A percentile compares a stretch with the other conserved stretches of the same genome.
phyloP scores from a whole-genome alignment of 129 eudicot species.

The Artemisia tridentata region DNA sequence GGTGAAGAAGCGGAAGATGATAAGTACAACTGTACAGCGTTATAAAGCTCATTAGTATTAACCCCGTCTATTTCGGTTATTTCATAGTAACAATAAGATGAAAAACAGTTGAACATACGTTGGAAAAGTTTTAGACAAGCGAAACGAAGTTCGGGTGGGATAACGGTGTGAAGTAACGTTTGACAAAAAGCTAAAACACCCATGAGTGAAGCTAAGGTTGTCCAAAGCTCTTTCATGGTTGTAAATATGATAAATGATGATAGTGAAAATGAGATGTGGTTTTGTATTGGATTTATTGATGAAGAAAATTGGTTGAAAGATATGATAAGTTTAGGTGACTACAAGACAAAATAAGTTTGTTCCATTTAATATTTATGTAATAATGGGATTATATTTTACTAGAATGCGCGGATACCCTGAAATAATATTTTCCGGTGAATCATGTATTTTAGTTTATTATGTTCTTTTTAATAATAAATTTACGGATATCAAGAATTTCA shows the following conservation, averaged over 20 bases:
- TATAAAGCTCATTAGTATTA: constrained; percentile 93
- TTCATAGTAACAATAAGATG: constrained; percentile 86
- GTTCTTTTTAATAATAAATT: no score
- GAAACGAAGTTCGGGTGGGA: constrained; percentile 88
- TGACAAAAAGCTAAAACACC: constrained; percentile 87
- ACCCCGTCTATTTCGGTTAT: constrained; percentile 98
- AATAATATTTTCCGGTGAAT: no score
- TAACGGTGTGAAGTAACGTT: constrained; percentile 67
- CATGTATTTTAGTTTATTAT: no score
- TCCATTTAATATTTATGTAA: no score
- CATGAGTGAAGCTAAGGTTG: constrained; percentile 88
- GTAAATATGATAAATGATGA: background rate
- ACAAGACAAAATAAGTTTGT: constrained; percentile 11
- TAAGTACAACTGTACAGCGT: constrained; percentile 89
- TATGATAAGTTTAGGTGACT: constrained; percentile 23
- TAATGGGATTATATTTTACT: no score
- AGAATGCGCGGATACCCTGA: no score
- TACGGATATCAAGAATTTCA: no score
- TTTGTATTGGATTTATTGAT: constrained; percentile 11
- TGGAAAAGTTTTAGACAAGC: constrained; percentile 52
- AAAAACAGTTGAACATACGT: constrained; percentile 70
- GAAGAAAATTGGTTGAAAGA: background rate
- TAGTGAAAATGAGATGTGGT: constrained; percentile 11
- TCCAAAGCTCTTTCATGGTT: constrained; percentile 89
- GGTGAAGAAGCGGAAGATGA: constrained; percentile 61